phyloP scores from a whole-genome alignment of 2,329 filamentous ascomycete genomes.

The Elsinoe perseae region DNA sequence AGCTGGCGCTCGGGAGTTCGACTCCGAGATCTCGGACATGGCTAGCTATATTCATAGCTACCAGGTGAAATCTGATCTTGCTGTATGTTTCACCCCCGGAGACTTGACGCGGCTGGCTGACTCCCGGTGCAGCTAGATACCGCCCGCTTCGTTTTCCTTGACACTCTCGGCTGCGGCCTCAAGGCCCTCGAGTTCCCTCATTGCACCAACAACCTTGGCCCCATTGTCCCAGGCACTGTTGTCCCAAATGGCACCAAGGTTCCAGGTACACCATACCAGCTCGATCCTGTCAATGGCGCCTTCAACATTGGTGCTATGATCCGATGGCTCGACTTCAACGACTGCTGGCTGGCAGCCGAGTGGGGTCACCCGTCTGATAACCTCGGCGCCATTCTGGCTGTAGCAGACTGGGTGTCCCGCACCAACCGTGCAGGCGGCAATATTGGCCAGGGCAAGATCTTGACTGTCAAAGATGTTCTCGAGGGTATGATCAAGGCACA shows the following conservation, averaged over 20 bases:
- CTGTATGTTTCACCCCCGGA: slow-evolving; percentile 52
- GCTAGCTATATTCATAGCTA: slow-evolving; percentile 91
- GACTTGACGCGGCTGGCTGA: background rate
- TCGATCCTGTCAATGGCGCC: slow-evolving; percentile 89
- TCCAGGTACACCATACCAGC: slow-evolving; percentile 83
- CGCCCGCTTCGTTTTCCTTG: slow-evolving; percentile 90
- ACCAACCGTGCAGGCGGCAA: slow-evolving; percentile 83
- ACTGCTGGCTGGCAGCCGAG: slow-evolving; percentile 98
- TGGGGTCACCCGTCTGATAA: slow-evolving; percentile 99
- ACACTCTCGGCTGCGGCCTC: slow-evolving; percentile 92
- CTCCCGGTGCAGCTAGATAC: slow-evolving; percentile 68
- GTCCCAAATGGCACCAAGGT: slow-evolving; percentile 91
- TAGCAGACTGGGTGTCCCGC: slow-evolving; percentile 94
- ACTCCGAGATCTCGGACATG: slow-evolving; percentile 91
- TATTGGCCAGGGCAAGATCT: slow-evolving; percentile 62
- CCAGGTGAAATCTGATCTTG: slow-evolving; percentile 81
- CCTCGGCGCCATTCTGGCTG: slow-evolving; percentile 89
- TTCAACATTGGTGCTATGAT: slow-evolving; percentile 99
- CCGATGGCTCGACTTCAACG: slow-evolving; percentile 98
- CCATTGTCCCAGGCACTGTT: slow-evolving; percentile 78
- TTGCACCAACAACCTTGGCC: slow-evolving; percentile 89
- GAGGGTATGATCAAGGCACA: slow-evolving; percentile 96
- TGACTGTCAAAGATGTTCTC: slow-evolving; percentile 83
- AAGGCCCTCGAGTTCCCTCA: slow-evolving; percentile 93
- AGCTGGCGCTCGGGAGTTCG: slow-evolving; percentile 48